Conservation (phyloP, 169 alveolate species). For the Besnoitia besnoiti region DNA sequence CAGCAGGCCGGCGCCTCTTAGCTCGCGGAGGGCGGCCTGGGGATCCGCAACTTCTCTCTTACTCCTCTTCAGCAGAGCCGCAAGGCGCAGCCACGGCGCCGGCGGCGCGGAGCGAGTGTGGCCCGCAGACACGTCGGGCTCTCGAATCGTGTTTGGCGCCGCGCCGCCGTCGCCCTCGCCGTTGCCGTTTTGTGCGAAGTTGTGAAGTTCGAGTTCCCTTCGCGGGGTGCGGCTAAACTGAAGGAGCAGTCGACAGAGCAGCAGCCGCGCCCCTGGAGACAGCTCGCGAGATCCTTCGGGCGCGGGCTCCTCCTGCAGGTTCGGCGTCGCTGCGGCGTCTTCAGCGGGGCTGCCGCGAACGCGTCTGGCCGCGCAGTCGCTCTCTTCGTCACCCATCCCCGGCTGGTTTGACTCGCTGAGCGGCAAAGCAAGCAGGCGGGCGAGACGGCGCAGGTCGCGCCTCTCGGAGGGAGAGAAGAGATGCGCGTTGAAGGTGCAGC, state of each 20-base stretch:
- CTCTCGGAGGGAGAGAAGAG: not conserved
- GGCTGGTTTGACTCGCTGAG: not conserved
- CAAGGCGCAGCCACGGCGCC: not conserved
- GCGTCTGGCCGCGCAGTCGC: not conserved
- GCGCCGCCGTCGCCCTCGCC: not conserved
- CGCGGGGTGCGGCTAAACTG: conserved; percentile 14
- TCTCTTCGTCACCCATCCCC: not conserved
- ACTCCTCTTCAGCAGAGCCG: conserved; percentile 25
- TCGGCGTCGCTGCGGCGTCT: not conserved
- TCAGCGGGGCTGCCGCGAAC: not conserved
- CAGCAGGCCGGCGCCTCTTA: conserved; percentile 12
- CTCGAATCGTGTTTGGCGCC: too few relatives aligned
- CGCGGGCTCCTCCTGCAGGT: not conserved
- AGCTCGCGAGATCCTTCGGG: not conserved
- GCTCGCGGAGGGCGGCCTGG: conserved; percentile 37
- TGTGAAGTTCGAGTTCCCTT: not conserved
- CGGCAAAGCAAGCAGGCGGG: not conserved
- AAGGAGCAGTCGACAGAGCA: conserved; percentile 13
- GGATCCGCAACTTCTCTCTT: conserved; percentile 39
- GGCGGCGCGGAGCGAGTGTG: not conserved
- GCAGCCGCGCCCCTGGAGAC: conserved; percentile 27
- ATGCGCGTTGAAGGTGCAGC: conserved; percentile 27
- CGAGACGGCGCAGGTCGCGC: not conserved
- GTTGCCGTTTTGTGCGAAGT: not conserved
- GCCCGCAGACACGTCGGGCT: not conserved